These are phyloP conservation scores for Auricularia sp. DNA, from an alignment of 768 basidiomycete species.

Conservation along the genomic window DNA sequence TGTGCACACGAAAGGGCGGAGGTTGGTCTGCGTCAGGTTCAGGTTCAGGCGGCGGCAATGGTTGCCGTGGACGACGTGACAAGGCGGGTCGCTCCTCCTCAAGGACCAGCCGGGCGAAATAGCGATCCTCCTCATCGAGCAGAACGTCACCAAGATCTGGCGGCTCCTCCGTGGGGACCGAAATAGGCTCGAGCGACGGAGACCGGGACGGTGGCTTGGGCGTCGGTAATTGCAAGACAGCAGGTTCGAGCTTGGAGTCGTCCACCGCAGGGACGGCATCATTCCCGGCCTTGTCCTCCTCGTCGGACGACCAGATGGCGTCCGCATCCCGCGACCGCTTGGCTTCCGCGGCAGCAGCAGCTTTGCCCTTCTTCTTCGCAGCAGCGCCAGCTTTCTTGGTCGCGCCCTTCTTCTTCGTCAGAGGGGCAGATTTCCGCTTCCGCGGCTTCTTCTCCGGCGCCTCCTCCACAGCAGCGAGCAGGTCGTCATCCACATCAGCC, in stretches of 20 bases:
- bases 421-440: not conserved
- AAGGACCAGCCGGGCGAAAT: slow-evolving; percentile 58
- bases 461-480: slow-evolving; percentile 8
- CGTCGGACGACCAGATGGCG: not conserved
- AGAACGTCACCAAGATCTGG: slow-evolving; percentile 48
- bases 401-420: slow-evolving; percentile 21
- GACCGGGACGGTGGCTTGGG: slow-evolving; percentile 11
- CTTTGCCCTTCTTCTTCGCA: slow-evolving; percentile 16
- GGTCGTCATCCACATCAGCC: slow-evolving; percentile 22
- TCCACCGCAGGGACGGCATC: slow-evolving; percentile 37
- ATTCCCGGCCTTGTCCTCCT: slow-evolving; percentile 33
- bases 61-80: slow-evolving; percentile 17
- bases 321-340: slow-evolving; percentile 21
- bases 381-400: slow-evolving; percentile 18
- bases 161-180: slow-evolving; percentile 30
- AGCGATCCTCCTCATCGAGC: slow-evolving; percentile 85
- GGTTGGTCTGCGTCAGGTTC: slow-evolving; percentile 25
- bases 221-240: slow-evolving; percentile 34
- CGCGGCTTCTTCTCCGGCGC: slow-evolving; percentile 3
- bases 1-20: slow-evolving; percentile 58
- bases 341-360: slow-evolving; percentile 1
- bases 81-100: slow-evolving; percentile 10
- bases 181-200: not conserved
- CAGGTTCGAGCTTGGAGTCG: slow-evolving; percentile 43
- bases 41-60: slow-evolving; percentile 19